Conservation (phyloP, 768 basidiomycete species). For the Boletales sp. region DNA sequence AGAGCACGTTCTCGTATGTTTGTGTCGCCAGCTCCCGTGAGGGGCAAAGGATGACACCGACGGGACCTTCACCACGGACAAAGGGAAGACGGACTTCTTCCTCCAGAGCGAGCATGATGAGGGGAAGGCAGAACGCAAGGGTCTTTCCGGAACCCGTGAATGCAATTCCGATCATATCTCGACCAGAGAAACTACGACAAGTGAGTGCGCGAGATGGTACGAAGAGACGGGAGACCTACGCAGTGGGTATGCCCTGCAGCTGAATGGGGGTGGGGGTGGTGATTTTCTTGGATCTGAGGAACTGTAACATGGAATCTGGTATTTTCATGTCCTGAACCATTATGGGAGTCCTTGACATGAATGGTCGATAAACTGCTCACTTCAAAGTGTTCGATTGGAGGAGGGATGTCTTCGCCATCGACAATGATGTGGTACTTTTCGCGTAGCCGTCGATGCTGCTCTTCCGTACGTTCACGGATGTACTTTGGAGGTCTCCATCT, state of each 20-base stretch:
- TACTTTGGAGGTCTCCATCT: conserved; percentile 91
- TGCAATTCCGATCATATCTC: conserved; percentile 98
- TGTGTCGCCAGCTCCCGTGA: conserved; percentile 96
- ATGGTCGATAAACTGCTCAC: conserved; percentile 35
- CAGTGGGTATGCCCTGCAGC: conserved; percentile 93
- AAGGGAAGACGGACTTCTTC: conserved; percentile 91
- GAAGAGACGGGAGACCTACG: conserved; percentile 48
- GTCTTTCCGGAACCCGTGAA: conserved; percentile 99
- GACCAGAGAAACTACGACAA: conserved; percentile 73
- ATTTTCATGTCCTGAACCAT: conserved; percentile 91
- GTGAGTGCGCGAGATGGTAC: conserved; percentile 2
- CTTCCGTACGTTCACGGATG: conserved; percentile 65
- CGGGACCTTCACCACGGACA: conserved; percentile 90
- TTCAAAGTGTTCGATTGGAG: conserved; percentile 85
- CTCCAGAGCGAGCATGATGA: conserved; percentile 95
- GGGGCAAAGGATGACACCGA: conserved; percentile 95
- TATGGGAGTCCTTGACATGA: conserved; percentile 8
- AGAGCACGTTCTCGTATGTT: conserved; percentile 90
- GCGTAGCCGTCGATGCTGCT: conserved; percentile 69
- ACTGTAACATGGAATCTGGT: conserved; percentile 79
- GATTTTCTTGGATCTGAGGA: conserved; percentile 84
- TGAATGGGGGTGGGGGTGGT: conserved; percentile 91
- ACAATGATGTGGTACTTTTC: conserved; percentile 93
- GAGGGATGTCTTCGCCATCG: conserved; percentile 92
- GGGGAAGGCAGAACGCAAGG: conserved; percentile 94